Conservation (phyloP, 176 grass and related monocot genomes). For the Hordeum marinum region DNA sequence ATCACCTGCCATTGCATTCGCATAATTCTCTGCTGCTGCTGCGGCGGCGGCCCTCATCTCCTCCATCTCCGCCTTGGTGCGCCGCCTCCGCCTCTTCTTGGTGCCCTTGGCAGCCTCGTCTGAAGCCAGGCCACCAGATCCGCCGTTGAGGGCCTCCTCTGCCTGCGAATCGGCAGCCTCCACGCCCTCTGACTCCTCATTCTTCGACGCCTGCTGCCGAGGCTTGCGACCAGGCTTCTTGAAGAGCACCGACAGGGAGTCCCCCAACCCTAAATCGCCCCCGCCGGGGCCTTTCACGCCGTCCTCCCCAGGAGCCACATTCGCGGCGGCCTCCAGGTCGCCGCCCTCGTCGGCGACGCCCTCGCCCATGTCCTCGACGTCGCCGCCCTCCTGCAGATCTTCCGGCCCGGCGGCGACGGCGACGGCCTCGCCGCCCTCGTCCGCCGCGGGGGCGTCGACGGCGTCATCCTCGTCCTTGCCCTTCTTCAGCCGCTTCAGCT, state of each 20-base stretch:
- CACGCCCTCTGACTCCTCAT: constrained; percentile 29
- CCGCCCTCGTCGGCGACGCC: constrained; percentile 15
- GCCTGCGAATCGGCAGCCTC: constrained; percentile 22
- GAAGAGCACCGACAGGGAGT: constrained; percentile 62
- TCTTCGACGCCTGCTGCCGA: constrained; percentile 31
- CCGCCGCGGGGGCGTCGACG: background rate
- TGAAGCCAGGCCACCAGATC: constrained; percentile 28
- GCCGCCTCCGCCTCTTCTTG: constrained; percentile 30
- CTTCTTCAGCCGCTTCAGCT: constrained; percentile 78
- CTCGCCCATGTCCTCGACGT: background rate
- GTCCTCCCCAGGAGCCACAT: background rate
- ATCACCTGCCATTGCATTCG: background rate
- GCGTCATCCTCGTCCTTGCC: constrained; percentile 29
- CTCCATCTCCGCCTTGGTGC: constrained; percentile 52
- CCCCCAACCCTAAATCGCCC: constrained; percentile 51
- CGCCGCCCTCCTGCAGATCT: constrained; percentile 34
- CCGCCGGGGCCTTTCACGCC: constrained; percentile 22
- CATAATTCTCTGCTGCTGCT: background rate
- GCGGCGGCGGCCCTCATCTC: constrained; percentile 45
- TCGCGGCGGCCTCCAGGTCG: constrained; percentile 28
- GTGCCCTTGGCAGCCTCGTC: constrained; percentile 25
- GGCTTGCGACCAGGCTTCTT: constrained; percentile 41
- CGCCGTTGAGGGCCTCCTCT: constrained; percentile 36
- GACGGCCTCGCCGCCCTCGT: constrained; percentile 16
- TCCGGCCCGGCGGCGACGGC: constrained; percentile 13